Evolutionary conservation across 768 basidiomycete species (phyloP), one percentile per base, ranked within the genome.

Genomic region (Rhodosporidiobolus sp.): DNA sequence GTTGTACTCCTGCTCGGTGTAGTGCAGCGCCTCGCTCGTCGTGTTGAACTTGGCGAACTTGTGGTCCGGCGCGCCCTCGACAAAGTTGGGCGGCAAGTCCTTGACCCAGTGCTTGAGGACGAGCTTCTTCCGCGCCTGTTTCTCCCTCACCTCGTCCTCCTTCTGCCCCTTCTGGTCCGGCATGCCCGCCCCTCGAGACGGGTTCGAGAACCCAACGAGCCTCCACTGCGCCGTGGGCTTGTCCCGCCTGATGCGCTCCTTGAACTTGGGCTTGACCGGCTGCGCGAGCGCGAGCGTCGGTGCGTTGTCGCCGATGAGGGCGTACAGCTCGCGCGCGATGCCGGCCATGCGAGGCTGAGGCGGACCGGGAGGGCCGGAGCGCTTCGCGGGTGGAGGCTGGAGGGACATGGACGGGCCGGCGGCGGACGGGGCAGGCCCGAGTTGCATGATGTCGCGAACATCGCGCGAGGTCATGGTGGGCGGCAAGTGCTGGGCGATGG

Each of bases 221-320:
- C 54, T 49, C 75, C 75, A 76, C 17, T 55, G 38, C 34, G 58
- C 58, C 28, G 46, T 19, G 60, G 93, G 85, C 65, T 88, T 87
- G 14, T 35, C 57, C 19, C 48, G 35, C 57, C 35, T 50, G 49
- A 90, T 89, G 74, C 91, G 90, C 81, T 92, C 90, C 79, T 94
- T 94, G 68, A 94, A 86, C 65, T 88, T 87, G 48, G 91, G 90
- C 79, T 91, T 90, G 35, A 62, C 74, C 34, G 65, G 85, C 69
- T 89, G 85, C 76, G 90, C 88, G 46, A 90, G 86, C 0, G 88
- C 89, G 60, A 98, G 85, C 4, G 90, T 88, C 0, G 95, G 94
- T 19, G 90, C 90, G 59, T 91, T 90, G 70, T 92, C 88, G n/a
- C 95, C 95, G 75, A 99, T 97, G 70, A 99, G 87, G 1, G 90